These are phyloP conservation scores for Colletotrichum horii DNA, from an alignment of 2,329 filamentous ascomycete species.

Conservation along the genomic window DNA sequence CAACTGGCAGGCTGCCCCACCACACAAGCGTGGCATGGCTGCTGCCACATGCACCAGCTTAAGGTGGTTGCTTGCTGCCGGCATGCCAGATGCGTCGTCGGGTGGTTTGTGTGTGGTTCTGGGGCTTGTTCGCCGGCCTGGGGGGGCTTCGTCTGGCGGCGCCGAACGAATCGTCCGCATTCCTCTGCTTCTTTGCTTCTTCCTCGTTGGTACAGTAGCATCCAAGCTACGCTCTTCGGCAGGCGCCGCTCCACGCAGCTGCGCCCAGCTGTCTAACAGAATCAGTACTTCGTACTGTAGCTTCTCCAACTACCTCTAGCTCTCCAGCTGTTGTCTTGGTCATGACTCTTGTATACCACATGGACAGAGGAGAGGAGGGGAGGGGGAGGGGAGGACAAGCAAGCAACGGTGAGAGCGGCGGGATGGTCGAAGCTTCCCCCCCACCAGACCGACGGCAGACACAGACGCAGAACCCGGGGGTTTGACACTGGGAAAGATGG, in stretches of 20 bases:
- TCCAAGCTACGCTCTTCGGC: neutral
- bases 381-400: neutral
- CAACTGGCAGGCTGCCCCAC: constrained; percentile 5
- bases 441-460: neutral
- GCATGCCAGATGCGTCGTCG: constrained; percentile 7
- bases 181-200: neutral
- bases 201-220: neutral
- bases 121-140: neutral
- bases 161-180: neutral
- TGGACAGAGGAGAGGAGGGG: neutral
- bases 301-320: neutral
- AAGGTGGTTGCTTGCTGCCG: neutral
- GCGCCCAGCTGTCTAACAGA: neutral
- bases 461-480: neutral
- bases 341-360: neutral
- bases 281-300: neutral
- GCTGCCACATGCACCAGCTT: constrained; percentile 8
- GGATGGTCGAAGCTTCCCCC: neutral
- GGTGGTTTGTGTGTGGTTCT: neutral
- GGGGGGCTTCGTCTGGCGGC: neutral
- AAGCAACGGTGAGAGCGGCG: neutral
- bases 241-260: neutral
- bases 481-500: neutral
- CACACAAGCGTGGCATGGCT: constrained; percentile 2
- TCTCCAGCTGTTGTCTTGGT: neutral